Conservation (phyloP, 306 rosid species). For the Quercus engelmannii region DNA sequence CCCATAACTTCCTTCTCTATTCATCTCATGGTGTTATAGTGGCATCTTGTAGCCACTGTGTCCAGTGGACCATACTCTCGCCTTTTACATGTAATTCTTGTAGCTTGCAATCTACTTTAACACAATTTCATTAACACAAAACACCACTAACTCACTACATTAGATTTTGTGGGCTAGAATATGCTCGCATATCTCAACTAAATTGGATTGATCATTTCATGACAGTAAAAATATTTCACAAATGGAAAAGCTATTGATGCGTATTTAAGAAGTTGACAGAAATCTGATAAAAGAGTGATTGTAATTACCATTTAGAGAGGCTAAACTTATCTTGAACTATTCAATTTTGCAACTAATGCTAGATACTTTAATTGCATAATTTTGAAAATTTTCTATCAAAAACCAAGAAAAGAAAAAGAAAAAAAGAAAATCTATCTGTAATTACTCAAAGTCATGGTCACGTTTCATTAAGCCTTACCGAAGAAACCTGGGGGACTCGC, state of each 20-base stretch:
- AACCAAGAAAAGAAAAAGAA: background rate
- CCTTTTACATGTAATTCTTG: background rate
- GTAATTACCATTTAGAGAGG: background rate
- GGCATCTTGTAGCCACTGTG: background rate
- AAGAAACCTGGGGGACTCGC: slow-evolving; percentile 72
- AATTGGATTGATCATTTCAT: background rate
- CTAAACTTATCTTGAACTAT: background rate
- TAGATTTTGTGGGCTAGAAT: background rate
- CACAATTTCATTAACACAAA: background rate
- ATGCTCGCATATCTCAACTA: background rate
- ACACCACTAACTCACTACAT: background rate
- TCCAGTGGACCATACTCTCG: background rate
- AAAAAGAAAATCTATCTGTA: background rate
- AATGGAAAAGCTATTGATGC: background rate
- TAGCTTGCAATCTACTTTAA: background rate
- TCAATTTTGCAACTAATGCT: background rate
- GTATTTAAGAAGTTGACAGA: background rate
- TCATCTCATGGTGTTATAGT: background rate
- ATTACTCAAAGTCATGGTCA: background rate
- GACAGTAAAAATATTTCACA: background rate
- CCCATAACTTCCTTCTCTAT: background rate
- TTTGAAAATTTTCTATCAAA: background rate
- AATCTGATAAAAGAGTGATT: background rate
- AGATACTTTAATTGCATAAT: background rate
- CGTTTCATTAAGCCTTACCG: slow-evolving; percentile 49